Evolutionary conservation across 106 monocot genomes (phyloP), one percentile per base, ranked within the genome.

Genomic region (Dendrobium catenatum): DNA sequence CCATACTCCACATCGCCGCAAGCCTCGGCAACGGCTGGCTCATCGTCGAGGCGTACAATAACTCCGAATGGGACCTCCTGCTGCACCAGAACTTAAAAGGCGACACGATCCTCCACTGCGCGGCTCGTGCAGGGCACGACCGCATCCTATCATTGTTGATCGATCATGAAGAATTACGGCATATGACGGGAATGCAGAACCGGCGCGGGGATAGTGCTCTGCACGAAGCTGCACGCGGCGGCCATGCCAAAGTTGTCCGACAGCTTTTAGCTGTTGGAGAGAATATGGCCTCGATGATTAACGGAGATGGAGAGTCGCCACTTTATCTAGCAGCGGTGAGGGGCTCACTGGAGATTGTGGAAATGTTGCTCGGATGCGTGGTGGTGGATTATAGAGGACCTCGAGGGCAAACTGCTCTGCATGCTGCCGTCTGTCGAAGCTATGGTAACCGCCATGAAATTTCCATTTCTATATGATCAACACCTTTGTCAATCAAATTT

Each of bases 401-500:
- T 0, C 44, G 40, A 3, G 75, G 80, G 0, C 82, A 85, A 56
- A 87, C 78, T 6, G 85, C 80, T 3, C 80, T 87, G 49, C 87
- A 87, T 70, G 89, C 87, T 10, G 87, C 89, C 17, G 89, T 90
- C 9, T 41, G 61, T 5, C 18, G 78, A 37, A 78, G 43, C 73
- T 73, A n/a, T 9, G 87, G 85, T 80, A 78, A 66, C 8, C 46
- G n/a, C n/a, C n/a, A n/a, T n/a, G 37, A 37, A 37, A 37, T 3
- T 37, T 2, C 37, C 37, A 37, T 37, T 37, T 37, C 37, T 37
- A 37, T 37, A 37, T 3, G 37, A 37, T 37, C 46, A 9, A 9
- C 46, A 46, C 46, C 44, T 46, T 46, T 9, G 6, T 9, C 1
- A 46, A 0, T 46, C 1, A 46, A 6, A 8, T 46, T 46, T 7